These are phyloP conservation scores for Blastocystis sp. DNA, from an alignment of 352 stramenopile genomes.

Conservation along the genomic window DNA sequence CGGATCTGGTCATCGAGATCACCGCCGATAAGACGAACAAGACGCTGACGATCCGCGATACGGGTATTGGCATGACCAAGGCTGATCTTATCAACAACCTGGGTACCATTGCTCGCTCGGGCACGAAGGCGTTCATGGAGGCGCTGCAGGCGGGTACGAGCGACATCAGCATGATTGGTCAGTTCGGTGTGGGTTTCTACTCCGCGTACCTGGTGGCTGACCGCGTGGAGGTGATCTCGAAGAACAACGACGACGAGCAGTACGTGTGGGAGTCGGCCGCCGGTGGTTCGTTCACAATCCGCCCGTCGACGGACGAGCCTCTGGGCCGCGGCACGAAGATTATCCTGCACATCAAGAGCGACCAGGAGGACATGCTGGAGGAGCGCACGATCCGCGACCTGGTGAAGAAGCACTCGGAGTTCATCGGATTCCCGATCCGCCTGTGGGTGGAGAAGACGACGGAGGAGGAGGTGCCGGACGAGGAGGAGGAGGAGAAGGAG, in stretches of 20 bases:
- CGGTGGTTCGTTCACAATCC: slow-evolving; percentile 94
- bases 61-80: no score
- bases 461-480: slow-evolving; percentile 86
- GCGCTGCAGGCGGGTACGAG: slow-evolving; percentile 77
- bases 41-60: slow-evolving; percentile 87
- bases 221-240: slow-evolving; percentile 94
- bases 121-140: slow-evolving; percentile 91
- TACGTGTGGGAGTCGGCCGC: slow-evolving; percentile 94
- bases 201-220: slow-evolving; percentile 98
- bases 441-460: slow-evolving; percentile 98
- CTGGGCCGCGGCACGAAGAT: slow-evolving; percentile 73
- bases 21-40: slow-evolving; percentile 98
- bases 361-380: slow-evolving; percentile 98
- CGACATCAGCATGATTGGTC: slow-evolving; percentile 98
- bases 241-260: slow-evolving; percentile 97
- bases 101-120: slow-evolving; percentile 99
- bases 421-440: slow-evolving; percentile 99
- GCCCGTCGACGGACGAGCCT: slow-evolving; percentile 73
- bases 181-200: slow-evolving; percentile 77
- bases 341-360: slow-evolving; percentile 93
- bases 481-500: no score
- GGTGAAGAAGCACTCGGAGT: slow-evolving; percentile 99
- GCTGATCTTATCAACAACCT: slow-evolving; percentile 93
- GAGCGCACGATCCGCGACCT: slow-evolving; percentile 96
- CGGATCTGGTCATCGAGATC: slow-evolving; percentile 96